Evolutionary conservation across 768 basidiomycete genomes (phyloP).

Genomic region (Trametes maxima): DNA sequence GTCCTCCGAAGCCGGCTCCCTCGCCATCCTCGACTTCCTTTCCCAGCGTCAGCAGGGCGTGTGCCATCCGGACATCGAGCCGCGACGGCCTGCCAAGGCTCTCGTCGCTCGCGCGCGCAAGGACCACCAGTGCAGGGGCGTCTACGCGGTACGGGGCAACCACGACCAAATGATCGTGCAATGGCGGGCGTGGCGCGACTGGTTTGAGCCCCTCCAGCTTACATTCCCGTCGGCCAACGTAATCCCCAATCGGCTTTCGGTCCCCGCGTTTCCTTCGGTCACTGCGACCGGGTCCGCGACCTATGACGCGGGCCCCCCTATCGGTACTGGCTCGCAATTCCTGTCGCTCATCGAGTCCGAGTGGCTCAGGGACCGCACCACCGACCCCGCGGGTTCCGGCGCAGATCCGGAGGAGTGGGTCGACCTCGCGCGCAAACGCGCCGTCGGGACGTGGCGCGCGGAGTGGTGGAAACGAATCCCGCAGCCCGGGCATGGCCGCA

Average conservation of each 20-base stretch:
- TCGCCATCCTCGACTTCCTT: conserved; percentile 68
- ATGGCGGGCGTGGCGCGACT: conserved; percentile 86
- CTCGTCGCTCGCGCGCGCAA: not conserved
- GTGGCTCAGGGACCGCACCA: conserved; percentile 39
- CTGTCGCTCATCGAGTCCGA: conserved; percentile 49
- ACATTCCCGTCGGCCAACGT: conserved; percentile 19
- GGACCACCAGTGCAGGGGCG: conserved; percentile 23
- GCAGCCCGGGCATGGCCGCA: conserved; percentile 28
- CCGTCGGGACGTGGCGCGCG: conserved; percentile 31
- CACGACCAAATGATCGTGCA: conserved; percentile 91
- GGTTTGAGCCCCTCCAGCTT: conserved; percentile 50
- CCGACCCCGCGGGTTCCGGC: conserved; percentile 33
- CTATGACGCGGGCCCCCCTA: conserved; percentile 20
- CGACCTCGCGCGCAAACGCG: conserved; percentile 33
- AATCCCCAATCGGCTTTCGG: not conserved
- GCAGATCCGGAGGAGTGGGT: conserved; percentile 46
- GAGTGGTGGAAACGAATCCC: conserved; percentile 38
- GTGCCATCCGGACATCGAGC: conserved; percentile 4
- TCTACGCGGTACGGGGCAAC: conserved; percentile 89
- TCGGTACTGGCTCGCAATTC: conserved; percentile 47
- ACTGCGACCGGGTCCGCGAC: conserved; percentile 5
- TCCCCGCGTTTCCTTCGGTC: conserved; percentile 1
- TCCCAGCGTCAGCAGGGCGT: conserved; percentile 45
- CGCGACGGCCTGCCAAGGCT: conserved; percentile 1
- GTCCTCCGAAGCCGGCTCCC: conserved; percentile 59